Percentiles rank a stretch among this genome's conserved stretches.
Conservation (phyloP, 495 filamentous ascomycete species). For the Chaetomium cochliodes region DNA sequence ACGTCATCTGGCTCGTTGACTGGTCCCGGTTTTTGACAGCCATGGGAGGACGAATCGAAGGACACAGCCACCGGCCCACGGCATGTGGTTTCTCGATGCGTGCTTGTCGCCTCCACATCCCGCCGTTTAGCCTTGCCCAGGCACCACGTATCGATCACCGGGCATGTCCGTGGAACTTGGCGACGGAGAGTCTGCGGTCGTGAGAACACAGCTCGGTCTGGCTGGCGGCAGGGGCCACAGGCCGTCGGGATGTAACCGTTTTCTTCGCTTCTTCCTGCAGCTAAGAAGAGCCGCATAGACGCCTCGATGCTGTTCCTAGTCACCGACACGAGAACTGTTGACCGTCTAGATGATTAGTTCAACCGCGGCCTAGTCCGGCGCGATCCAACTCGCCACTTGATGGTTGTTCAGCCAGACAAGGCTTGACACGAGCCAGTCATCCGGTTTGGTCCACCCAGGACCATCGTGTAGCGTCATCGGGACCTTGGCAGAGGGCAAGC, state of each 20-base stretch:
- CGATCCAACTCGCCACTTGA: not conserved
- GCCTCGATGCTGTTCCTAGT: not conserved
- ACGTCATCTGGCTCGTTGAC: slow-evolving; percentile 10
- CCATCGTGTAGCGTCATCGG: not conserved
- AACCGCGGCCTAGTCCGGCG: not conserved
- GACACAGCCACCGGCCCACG: not conserved
- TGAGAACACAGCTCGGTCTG: not conserved
- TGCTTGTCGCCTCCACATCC: too few relatives aligned
- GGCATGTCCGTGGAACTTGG: not conserved
- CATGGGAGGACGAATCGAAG: slow-evolving; percentile 1
- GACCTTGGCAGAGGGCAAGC: not conserved
- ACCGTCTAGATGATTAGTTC: not conserved
- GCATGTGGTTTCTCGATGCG: not conserved
- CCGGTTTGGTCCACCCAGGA: not conserved
- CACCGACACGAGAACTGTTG: not conserved
- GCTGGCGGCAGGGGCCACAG: not conserved
- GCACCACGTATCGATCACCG: not conserved
- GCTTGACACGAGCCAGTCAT: not conserved
- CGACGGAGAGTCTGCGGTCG: not conserved
- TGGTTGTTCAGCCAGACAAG: not conserved
- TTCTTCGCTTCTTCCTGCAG: not conserved
- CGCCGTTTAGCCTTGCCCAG: not conserved
- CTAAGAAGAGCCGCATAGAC: not conserved
- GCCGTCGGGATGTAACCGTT: not conserved
- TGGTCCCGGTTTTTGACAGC: not conserved